Evolutionary conservation across 176 grass and related monocot genomes (phyloP), one percentile per base, ranked within the genome.

Genomic region (Phragmites australis): DNA sequence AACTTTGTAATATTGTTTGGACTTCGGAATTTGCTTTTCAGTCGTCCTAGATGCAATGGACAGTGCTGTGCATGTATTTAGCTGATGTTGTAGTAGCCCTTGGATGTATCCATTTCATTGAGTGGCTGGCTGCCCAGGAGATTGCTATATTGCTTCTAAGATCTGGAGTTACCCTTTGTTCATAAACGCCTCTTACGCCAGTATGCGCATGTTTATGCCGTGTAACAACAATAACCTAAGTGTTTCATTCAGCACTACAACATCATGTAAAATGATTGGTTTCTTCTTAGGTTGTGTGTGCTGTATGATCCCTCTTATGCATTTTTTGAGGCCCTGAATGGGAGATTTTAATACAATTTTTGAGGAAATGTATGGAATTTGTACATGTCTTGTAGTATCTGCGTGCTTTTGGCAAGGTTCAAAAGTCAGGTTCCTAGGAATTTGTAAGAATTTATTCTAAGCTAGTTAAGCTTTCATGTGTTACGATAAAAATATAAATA

Each of bases 1-100:
- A 39, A 63, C 41, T 4, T 43, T 22, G 13, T 25, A 41, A 23
- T 82, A 49, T 68, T 47, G 27, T 68, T 67, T n/a, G n/a, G n/a
- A n/a, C n/a, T n/a, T n/a, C 39, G 54, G 21, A 32, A 23, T 39
- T 57, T 70, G 45, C 42, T 74, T 66, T 46, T n/a, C n/a, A 8
- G 37, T 59, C 16, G 1, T 55, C 18, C 40, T 69, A 43, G 3
- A 43, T 56, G 65, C 14, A 19, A 11, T 22, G 47, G 45, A 11
- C 17, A 52, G 9, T 27, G 21, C 17, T 42, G 9, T 27, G 21
- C 29, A 50, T 64, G 31, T 25, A 78, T 63, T 50, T 37, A 52
- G 13, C 45, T 51, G 21, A 51, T 78, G 76, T 63, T 78, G 58
- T 74, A 73, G 19, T 51, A 74, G 19, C 59, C 43, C 61, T 64